Conservation (phyloP, 176 grass and related monocot species). For the Oryza meyeriana region DNA sequence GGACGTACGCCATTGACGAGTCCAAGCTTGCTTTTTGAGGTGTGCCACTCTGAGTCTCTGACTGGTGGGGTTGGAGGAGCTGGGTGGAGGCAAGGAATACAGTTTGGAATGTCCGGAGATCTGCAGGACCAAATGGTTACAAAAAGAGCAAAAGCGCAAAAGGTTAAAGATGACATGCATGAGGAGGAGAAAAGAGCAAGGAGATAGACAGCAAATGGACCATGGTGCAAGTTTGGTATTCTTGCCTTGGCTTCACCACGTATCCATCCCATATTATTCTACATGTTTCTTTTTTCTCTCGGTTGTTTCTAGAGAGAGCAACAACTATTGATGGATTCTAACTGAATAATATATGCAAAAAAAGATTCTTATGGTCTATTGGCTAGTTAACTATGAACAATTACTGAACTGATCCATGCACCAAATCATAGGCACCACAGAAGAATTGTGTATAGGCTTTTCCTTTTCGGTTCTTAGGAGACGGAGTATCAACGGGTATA, state of each 20-base stretch:
- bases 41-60: slow-evolving; percentile 13
- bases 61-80: slow-evolving; percentile 14
- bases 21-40: slow-evolving; percentile 68
- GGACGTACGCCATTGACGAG: slow-evolving; percentile 67
- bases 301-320: not conserved
- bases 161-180: slow-evolving; percentile 44
- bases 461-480: not conserved
- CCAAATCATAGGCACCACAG: too few relatives aligned
- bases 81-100: slow-evolving; percentile 8
- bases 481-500: not conserved
- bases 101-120: slow-evolving; percentile 89
- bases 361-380: not conserved
- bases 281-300: not conserved
- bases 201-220: slow-evolving; percentile 48
- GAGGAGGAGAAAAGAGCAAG: slow-evolving; percentile 33
- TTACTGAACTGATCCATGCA: too few relatives aligned
- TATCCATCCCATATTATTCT: not conserved
- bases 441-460: not conserved
- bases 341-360: not conserved
- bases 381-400: too few relatives aligned
- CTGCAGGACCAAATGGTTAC: slow-evolving; percentile 48
- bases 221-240: slow-evolving; percentile 81
- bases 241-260: slow-evolving; percentile 30
- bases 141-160: slow-evolving; percentile 81
- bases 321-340: not conserved